A percentile compares a stretch with the other conserved stretches of the same genome.
These are phyloP conservation scores for Euryodendron excelsum DNA, from an alignment of 148 eudicot species.

Conservation along the genomic window DNA sequence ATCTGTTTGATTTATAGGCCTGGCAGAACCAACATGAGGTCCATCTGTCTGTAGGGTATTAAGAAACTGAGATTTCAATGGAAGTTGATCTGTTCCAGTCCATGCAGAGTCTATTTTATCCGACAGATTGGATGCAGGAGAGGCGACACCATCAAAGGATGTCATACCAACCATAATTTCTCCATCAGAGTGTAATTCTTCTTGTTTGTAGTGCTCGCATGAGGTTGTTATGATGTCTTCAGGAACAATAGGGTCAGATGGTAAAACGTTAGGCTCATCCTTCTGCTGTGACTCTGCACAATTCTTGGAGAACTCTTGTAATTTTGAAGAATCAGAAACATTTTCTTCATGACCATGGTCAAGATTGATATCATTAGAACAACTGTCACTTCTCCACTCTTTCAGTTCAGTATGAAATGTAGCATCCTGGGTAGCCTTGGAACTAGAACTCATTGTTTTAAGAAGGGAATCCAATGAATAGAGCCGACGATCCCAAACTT, in stretches of 20 bases:
- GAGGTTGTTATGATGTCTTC: conserved; percentile 28
- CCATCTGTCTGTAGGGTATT: conserved; percentile 9
- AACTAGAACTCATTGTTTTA: conserved; percentile 30
- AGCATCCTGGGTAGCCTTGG: conserved; percentile 32
- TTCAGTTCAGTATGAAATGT: conserved; percentile 28
- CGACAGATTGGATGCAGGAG: conserved; percentile 63
- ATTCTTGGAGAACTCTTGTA: conserved; percentile 14
- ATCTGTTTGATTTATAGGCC: conserved; percentile 32
- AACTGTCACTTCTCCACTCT: conserved; percentile 30
- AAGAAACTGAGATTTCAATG: conserved; percentile 19
- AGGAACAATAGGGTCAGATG: conserved; percentile 19
- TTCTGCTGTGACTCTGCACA: conserved; percentile 11
- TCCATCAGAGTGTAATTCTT: conserved; percentile 25
- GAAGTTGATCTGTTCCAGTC: conserved; percentile 63
- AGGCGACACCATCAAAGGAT: conserved; percentile 40
- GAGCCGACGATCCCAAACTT: conserved; percentile 77
- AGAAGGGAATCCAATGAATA: conserved; percentile 67
- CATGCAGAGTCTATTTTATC: conserved; percentile 94
- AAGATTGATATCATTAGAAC: conserved; percentile 26
- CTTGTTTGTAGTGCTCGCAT: conserved; percentile 18
- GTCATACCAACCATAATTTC: conserved; percentile 30
- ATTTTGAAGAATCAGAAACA: conserved; percentile 18
- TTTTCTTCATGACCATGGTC: conserved; percentile 26
- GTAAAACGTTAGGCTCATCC: conserved; percentile 15
- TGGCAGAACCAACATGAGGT: conserved; percentile 19